A percentile compares a stretch with the other conserved stretches of the same genome.
Evolutionary conservation across 805 yeast species (phyloP).

Genomic region (Huiozyma sinensis): DNA sequence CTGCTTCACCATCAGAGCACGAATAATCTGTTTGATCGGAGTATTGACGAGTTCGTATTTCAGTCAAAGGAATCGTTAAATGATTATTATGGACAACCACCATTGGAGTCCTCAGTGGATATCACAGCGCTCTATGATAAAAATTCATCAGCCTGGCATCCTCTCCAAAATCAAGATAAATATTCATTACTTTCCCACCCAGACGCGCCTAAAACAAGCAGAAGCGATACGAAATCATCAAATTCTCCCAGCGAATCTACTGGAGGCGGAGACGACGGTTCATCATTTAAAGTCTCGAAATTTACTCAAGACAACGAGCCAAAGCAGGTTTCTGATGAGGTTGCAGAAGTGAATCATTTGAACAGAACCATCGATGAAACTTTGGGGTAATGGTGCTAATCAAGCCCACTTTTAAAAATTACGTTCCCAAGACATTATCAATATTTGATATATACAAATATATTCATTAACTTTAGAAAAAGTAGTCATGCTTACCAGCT

Average conservation of each 20-base stretch:
- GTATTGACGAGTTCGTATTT: slow-evolving; percentile 16
- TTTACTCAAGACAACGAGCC: not conserved
- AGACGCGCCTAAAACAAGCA: not conserved
- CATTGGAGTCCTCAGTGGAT: slow-evolving; percentile 27
- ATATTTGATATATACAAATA: not conserved
- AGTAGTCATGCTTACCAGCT: not conserved
- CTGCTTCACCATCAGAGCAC: slow-evolving; percentile 10
- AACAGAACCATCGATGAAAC: slow-evolving; percentile 1
- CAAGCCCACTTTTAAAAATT: not conserved
- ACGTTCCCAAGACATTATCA: not conserved
- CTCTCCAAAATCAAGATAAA: slow-evolving; percentile 4
- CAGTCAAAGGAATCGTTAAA: slow-evolving; percentile 24
- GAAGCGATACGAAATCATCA: not conserved
- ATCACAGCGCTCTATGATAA: slow-evolving; percentile 29
- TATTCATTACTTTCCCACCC: not conserved
- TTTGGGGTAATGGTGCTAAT: not conserved
- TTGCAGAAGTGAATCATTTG: not conserved
- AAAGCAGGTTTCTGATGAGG: not conserved
- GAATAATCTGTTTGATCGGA: not conserved
- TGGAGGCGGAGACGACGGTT: not conserved
- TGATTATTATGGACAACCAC: slow-evolving; percentile 10
- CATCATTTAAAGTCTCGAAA: not conserved
- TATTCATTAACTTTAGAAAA: not conserved
- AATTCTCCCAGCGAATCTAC: not conserved
- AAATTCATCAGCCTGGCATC: slow-evolving; percentile 21